Evolutionary conservation across 768 basidiomycete genomes (phyloP), one percentile per base, ranked within the genome.

Genomic region (Pisolithus tinctorius): DNA sequence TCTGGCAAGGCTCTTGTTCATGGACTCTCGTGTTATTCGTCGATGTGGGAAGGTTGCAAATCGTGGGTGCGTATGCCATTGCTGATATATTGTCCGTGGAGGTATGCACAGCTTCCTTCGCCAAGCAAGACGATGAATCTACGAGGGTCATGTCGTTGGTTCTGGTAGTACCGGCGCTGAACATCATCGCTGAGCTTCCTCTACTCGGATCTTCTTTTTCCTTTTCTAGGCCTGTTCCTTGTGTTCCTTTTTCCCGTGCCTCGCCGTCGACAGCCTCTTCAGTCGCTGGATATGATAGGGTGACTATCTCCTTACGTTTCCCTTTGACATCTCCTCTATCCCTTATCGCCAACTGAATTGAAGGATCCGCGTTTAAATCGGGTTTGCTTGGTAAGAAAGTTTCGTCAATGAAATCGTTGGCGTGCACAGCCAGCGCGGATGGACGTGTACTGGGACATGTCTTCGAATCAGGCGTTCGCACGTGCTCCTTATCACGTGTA

Each of bases 271-370:
- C 26, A 30, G 16, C 4, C 30, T 30, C 27, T 14, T 7, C 27
- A 13, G 16, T 27, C 14, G 27, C n/a, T 9, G 26, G 43, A 8
- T 16, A 45, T 27, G 26, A 6, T 10, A 16, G 26, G 4, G 29
- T 6, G 43, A 30, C 7, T 3, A 16, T n/a, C n/a, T 27, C 40
- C 16, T 44, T 52, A 30, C 37, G 36, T 39, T 56, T 60, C 14
- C 48, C 59, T 37, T 48, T 55, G 47, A 44, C 17, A 45, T 51
- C 55, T 27, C 30, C 34, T 14, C 27, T 45, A 14, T 27, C 43
- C 43, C 14, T 27, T 27, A 29, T 7, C n/a, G 27, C 27, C 25
- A 25, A 44, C 3, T 25, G 43, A 25, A 26, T 16, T 10, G 25
- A 29, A 29, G 26, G 20, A 25, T 42, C 41, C 41, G 13, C 4